phyloP scores from a whole-genome alignment of 1,284 basidiomycete genomes.

The Sphaerobolus stellatus region DNA sequence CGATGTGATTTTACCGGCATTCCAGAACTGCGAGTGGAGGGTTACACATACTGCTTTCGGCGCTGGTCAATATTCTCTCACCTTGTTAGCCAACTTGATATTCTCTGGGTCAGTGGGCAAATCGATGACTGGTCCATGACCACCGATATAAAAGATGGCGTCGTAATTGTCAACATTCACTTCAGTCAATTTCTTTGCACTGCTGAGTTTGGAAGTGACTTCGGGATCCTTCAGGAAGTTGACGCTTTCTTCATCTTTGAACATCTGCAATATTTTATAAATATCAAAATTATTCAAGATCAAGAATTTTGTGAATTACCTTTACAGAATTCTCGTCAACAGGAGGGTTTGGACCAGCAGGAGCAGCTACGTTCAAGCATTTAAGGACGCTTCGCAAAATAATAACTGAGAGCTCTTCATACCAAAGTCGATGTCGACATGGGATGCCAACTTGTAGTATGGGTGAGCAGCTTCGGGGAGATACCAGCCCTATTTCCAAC shows the following conservation, averaged over 20 bases:
- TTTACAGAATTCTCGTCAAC: constrained; percentile 62
- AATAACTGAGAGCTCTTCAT: not conserved
- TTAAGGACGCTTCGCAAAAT: not conserved
- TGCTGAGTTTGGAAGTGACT: constrained; percentile 57
- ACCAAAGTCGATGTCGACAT: constrained; percentile 60
- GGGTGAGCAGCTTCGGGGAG: constrained; percentile 64
- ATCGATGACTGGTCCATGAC: constrained; percentile 72
- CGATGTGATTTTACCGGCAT: constrained; percentile 51
- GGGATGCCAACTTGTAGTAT: constrained; percentile 64
- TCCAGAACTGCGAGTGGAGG: constrained; percentile 46
- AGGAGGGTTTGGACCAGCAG: constrained; percentile 70
- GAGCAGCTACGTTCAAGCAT: constrained; percentile 45
- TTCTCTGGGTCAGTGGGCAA: constrained; percentile 58
- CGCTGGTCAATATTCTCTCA: constrained; percentile 26
- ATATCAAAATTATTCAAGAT: not conserved
- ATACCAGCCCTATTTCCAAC: constrained; percentile 11
- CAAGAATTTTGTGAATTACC: constrained; percentile 33
- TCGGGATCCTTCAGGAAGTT: constrained; percentile 64
- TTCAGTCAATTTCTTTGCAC: constrained; percentile 60
- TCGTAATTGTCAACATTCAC: constrained; percentile 63
- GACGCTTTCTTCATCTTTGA: constrained; percentile 55
- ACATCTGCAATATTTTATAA: constrained; percentile 37
- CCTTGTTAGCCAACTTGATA: constrained; percentile 57
- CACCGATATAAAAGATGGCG: constrained; percentile 78
- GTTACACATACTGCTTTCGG: not conserved